Evolutionary conservation across 2,329 filamentous ascomycete species (phyloP).

Genomic region (Microdochium bolleyi): DNA sequence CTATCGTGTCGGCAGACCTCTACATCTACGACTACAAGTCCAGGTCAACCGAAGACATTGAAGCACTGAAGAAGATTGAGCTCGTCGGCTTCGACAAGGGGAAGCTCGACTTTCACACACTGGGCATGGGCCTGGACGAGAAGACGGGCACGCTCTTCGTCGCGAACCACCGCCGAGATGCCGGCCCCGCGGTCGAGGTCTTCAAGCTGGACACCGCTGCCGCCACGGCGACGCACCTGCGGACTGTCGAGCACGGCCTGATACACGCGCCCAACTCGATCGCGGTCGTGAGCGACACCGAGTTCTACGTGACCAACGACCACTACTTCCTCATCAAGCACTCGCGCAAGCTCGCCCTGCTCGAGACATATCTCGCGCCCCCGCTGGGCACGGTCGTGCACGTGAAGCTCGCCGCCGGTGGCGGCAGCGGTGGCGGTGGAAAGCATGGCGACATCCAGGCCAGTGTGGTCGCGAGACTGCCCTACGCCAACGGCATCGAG

Average conservation of each 20-base stretch:
- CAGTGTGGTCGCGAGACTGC: constrained; percentile 19
- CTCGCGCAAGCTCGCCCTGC: constrained; percentile 12
- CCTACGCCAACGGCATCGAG: constrained; percentile 33
- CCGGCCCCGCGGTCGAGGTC: constrained; percentile 26
- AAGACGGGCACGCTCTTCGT: constrained; percentile 25
- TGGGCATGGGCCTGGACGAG: constrained; percentile 30
- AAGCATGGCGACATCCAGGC: constrained; percentile 11
- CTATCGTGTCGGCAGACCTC: constrained; percentile 17
- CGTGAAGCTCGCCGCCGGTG: constrained; percentile 15
- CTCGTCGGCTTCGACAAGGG: constrained; percentile 12
- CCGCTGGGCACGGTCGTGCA: constrained; percentile 27
- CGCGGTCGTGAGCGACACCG: constrained; percentile 19
- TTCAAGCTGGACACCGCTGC: constrained; percentile 26
- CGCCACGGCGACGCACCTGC: constrained; percentile 23
- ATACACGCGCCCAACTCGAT: constrained; percentile 31
- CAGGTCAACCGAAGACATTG: constrained; percentile 7
- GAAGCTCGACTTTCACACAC: constrained; percentile 24
- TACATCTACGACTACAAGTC: constrained; percentile 28
- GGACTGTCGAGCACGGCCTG: constrained; percentile 27
- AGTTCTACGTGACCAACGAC: constrained; percentile 33
- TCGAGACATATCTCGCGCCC: constrained; percentile 25
- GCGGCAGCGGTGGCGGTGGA: constrained; percentile 2
- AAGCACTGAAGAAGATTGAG: constrained; percentile 13
- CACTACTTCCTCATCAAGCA: constrained; percentile 22
- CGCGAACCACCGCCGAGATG: constrained; percentile 25